These are phyloP conservation scores for Cladobotryum protrusum DNA, from an alignment of 2,329 filamentous ascomycete species.

Conservation along the genomic window DNA sequence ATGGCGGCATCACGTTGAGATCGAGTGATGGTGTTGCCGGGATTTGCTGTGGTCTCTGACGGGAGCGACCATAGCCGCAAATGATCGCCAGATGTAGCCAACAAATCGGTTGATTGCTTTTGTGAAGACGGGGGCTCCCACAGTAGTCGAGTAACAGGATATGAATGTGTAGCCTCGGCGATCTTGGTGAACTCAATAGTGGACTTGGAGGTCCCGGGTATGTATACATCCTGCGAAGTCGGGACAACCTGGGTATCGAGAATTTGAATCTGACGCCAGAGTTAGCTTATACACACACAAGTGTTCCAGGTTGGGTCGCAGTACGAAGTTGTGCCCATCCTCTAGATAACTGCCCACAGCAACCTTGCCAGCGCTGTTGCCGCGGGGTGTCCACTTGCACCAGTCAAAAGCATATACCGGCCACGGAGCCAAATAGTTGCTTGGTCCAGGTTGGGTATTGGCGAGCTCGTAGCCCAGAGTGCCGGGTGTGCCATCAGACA, in stretches of 20 bases:
- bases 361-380: conserved; percentile 78
- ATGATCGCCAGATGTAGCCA: conserved; percentile 93
- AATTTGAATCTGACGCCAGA: conserved; percentile 74
- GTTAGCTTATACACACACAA: not conserved
- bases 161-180: conserved; percentile 95
- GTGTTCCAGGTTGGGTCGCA: conserved; percentile 21
- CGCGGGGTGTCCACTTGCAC: conserved; percentile 94
- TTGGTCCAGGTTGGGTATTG: conserved; percentile 63
- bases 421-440: conserved; percentile 92
- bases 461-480: conserved; percentile 59
- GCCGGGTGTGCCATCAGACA: conserved; percentile 65
- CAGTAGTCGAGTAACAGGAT: conserved; percentile 87
- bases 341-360: conserved; percentile 95
- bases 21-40: conserved; percentile 63
- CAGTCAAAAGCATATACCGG: conserved; percentile 95
- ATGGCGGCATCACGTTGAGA: conserved; percentile 51
- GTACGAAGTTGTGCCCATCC: conserved; percentile 95
- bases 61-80: conserved; percentile 90
- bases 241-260: conserved; percentile 76
- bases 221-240: conserved; percentile 62
- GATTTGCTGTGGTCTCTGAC: conserved; percentile 49
- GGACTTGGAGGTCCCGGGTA: conserved; percentile 64
- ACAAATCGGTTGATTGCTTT: conserved; percentile 89
- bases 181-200: conserved; percentile 87
- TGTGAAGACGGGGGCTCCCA: conserved; percentile 95